Percentiles rank a stretch among this genome's conserved stretches.
These are phyloP conservation scores for Ceriops tagal DNA, from an alignment of 345 rosid species.

Conservation along the genomic window DNA sequence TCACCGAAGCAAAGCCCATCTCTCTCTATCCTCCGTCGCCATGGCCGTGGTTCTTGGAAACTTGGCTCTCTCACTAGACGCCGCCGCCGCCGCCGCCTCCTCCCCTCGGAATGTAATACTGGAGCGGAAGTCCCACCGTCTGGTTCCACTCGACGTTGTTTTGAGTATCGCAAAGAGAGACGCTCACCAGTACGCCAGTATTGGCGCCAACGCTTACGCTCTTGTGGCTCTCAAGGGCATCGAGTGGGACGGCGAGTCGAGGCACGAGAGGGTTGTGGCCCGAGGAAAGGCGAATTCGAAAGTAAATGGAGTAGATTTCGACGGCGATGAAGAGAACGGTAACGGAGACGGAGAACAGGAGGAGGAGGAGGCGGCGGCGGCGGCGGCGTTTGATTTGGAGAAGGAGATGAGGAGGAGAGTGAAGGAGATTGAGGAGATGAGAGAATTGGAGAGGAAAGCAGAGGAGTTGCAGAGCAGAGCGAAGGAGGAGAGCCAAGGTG, in stretches of 20 bases:
- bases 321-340: slow-evolving; percentile 43
- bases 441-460: slow-evolving; percentile 79
- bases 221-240: slow-evolving; percentile 35
- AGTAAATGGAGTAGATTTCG: slow-evolving; percentile 70
- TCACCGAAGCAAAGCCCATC: slow-evolving; percentile 7
- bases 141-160: slow-evolving; percentile 44
- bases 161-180: slow-evolving; percentile 55
- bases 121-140: slow-evolving; percentile 56
- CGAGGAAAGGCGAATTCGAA: slow-evolving; percentile 66
- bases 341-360: slow-evolving; percentile 38
- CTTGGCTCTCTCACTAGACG: slow-evolving; percentile 56
- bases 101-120: slow-evolving; percentile 41
- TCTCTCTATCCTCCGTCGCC: slow-evolving; percentile 7
- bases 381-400: slow-evolving; percentile 52
- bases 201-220: slow-evolving; percentile 14
- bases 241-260: slow-evolving; percentile 50
- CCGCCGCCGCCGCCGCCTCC: slow-evolving; percentile 5
- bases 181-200: slow-evolving; percentile 29
- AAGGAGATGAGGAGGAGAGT: slow-evolving; percentile 70
- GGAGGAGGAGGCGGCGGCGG: slow-evolving; percentile 47
- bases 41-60: slow-evolving; percentile 81
- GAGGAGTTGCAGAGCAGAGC: slow-evolving; percentile 71
- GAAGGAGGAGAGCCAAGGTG: slow-evolving; percentile 39
- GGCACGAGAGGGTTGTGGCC: slow-evolving; percentile 31
- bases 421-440: slow-evolving; percentile 79